phyloP scores from a whole-genome alignment of 305 asterid species.

The Fraxinus xanthoxyloides region DNA sequence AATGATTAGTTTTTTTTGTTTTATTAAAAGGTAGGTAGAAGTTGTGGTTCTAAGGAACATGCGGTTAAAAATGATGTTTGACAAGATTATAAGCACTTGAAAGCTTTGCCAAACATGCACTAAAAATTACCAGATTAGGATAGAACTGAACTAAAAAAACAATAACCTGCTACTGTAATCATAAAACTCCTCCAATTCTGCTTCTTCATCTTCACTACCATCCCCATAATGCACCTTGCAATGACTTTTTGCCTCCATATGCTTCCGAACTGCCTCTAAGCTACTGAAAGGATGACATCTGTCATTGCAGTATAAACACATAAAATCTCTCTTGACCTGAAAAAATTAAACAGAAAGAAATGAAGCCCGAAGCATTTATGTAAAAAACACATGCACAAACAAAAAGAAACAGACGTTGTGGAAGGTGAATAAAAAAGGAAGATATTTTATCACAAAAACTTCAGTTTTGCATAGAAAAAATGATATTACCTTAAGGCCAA shows the following conservation, averaged over 20 bases:
- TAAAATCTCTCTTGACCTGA: conserved; percentile 75
- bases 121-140: not conserved
- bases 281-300: conserved; percentile 72
- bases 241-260: conserved; percentile 92
- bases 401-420: conserved; percentile 4
- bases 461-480: not conserved
- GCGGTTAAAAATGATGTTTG: not conserved
- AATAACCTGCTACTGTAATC: conserved; percentile 96
- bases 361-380: not conserved
- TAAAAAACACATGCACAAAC: conserved; percentile 9
- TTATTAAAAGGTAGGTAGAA: not conserved
- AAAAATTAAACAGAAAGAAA: not conserved
- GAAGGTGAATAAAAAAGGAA: not conserved
- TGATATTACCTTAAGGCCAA: conserved; percentile 66
- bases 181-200: conserved; percentile 85
- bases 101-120: not conserved
- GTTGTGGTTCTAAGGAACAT: not conserved
- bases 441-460: not conserved
- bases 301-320: conserved; percentile 84
- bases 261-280: conserved; percentile 85
- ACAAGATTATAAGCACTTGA: not conserved
- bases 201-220: conserved; percentile 94
- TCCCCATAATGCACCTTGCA: conserved; percentile 97
- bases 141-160: not conserved
- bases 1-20: not conserved